These are phyloP conservation scores for Tetradesmus obliquus DNA, from an alignment of 139 green algal species.

Conservation along the genomic window DNA sequence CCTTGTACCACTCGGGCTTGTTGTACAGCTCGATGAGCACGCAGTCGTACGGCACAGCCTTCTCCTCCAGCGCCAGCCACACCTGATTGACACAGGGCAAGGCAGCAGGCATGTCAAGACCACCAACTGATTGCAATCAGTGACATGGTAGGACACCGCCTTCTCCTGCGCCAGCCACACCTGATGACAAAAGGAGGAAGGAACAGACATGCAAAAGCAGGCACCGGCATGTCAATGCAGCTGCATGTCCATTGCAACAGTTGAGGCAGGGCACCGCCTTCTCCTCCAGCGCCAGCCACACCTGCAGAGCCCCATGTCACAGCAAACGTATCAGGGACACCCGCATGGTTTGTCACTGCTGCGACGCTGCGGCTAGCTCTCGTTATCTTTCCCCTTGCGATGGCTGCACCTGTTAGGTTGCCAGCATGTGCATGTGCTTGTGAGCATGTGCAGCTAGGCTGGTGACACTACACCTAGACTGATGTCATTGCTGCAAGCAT, in stretches of 20 bases:
- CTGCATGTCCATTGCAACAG: no score
- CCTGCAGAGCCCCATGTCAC: not conserved
- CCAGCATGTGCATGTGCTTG: no score
- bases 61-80: conserved; percentile 50
- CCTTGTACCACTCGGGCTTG: conserved; percentile 51
- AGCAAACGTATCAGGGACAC: not conserved
- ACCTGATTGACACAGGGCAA: not conserved
- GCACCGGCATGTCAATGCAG: no score
- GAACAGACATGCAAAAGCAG: no score
- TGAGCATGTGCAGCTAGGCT: not conserved
- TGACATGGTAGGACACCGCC: not conserved
- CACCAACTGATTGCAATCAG: not conserved
- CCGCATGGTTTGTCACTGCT: no score
- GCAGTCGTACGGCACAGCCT: conserved; percentile 42
- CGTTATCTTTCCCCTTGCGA: no score
- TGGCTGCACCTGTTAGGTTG: no score
- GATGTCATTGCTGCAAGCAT: not conserved
- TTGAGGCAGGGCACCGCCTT: conserved; percentile 13
- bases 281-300: conserved; percentile 50
- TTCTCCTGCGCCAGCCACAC: conserved; percentile 47
- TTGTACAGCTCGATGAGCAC: conserved; percentile 50
- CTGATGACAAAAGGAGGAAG: not conserved
- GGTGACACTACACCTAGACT: not conserved
- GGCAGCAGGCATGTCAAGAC: not conserved
- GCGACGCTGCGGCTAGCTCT: no score